phyloP scores from a whole-genome alignment of 768 basidiomycete genomes.

The Tylopilus vinaceipallidus region DNA sequence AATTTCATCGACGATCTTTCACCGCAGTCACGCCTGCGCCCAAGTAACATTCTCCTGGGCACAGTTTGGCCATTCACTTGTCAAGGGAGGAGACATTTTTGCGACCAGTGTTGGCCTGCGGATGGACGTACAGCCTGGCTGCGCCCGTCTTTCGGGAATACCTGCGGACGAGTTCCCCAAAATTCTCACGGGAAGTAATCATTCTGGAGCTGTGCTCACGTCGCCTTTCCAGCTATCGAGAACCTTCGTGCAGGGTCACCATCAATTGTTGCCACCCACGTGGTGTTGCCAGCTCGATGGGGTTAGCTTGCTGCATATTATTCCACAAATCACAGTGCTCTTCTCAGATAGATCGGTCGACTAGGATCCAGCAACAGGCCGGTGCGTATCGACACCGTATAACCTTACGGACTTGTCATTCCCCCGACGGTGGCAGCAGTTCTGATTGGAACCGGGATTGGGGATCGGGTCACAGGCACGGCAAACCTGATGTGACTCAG shows the following conservation, averaged over 20 bases:
- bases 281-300: background rate
- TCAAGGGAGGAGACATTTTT: background rate
- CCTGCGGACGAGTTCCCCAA: background rate
- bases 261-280: background rate
- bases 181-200: slow-evolving; percentile 2
- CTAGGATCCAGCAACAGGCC: background rate
- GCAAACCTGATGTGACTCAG: slow-evolving; percentile 15
- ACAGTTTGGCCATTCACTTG: background rate
- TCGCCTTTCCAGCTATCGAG: background rate
- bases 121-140: slow-evolving; percentile 18
- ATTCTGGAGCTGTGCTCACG: background rate
- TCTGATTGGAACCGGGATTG: slow-evolving; percentile 6
- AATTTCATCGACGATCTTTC: background rate
- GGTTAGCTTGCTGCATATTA: background rate
- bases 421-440: background rate
- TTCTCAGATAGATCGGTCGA: background rate
- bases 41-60: background rate
- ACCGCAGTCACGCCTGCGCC: background rate
- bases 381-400: background rate
- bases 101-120: background rate
- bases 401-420: background rate
- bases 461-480: slow-evolving; percentile 1
- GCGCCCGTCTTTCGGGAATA: background rate
- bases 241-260: background rate
- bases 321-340: background rate